phyloP scores from a whole-genome alignment of 495 filamentous ascomycete species.

The Trichoderma gamsii region DNA sequence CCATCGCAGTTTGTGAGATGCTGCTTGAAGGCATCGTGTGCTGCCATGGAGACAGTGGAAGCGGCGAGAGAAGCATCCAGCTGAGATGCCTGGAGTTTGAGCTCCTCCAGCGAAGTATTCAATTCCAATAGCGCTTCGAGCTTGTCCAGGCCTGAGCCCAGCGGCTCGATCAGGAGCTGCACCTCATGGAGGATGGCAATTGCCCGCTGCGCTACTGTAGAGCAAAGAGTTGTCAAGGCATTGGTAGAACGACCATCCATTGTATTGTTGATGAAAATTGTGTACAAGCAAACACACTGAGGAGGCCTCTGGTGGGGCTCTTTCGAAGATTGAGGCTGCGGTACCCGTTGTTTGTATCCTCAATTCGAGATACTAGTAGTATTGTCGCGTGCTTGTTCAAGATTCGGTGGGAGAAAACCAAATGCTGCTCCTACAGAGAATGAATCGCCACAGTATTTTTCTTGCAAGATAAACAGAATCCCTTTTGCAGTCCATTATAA shows the following conservation, averaged over 20 bases:
- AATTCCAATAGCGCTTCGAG: background rate
- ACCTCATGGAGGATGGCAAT: background rate
- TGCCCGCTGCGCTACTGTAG: background rate
- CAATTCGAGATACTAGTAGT: too few relatives aligned
- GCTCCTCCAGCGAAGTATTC: background rate
- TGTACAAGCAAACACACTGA: background rate
- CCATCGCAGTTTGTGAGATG: background rate
- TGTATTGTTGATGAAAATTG: background rate
- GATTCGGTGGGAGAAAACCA: too few relatives aligned
- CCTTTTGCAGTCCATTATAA: background rate
- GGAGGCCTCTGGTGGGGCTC: too few relatives aligned
- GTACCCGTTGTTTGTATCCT: too few relatives aligned
- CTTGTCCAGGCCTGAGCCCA: background rate
- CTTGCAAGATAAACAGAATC: background rate
- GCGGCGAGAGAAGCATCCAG: background rate
- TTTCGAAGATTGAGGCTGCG: too few relatives aligned
- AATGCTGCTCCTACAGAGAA: too few relatives aligned
- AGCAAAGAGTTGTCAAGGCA: background rate
- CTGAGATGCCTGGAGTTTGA: background rate
- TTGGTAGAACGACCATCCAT: background rate
- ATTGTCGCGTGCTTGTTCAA: too few relatives aligned
- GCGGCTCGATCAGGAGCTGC: background rate
- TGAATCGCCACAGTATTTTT: too few relatives aligned
- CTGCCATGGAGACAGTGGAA: background rate
- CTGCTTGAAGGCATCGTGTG: background rate